Percentiles rank a stretch among this genome's conserved stretches.
These are phyloP conservation scores for Geotrichum bryndzae DNA, from an alignment of 1,139 yeast species.

Conservation along the genomic window DNA sequence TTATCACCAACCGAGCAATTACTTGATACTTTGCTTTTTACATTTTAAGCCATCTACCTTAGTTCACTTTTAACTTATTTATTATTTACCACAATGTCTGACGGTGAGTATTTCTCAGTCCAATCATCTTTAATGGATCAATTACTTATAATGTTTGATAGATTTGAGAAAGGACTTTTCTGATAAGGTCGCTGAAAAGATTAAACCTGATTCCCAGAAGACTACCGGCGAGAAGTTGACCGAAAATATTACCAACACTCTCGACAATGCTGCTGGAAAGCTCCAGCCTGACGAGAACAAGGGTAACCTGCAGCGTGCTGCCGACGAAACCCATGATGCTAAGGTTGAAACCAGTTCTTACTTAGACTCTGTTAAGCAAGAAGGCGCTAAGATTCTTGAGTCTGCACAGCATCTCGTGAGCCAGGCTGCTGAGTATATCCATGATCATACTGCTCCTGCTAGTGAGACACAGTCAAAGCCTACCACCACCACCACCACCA, in stretches of 20 bases:
- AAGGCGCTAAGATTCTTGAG: conserved; percentile 6
- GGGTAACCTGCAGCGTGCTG: conserved; percentile 59
- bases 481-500: conserved; percentile 1
- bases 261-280: conserved; percentile 57
- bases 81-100: conserved; percentile 22
- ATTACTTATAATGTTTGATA: conserved; percentile 4
- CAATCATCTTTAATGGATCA: neutral
- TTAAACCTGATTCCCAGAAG: conserved; percentile 73
- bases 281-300: conserved; percentile 60
- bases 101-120: conserved; percentile 14
- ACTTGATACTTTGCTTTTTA: no score
- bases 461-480: neutral
- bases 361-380: conserved; percentile 12
- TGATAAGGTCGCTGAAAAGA: conserved; percentile 58
- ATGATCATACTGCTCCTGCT: conserved; percentile 1
- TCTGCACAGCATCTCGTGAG: conserved; percentile 10
- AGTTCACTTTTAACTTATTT: neutral
- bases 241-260: conserved; percentile 60
- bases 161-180: conserved; percentile 69
- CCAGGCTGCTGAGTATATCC: conserved; percentile 17
- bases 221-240: conserved; percentile 57
- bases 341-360: conserved; percentile 1
- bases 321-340: conserved; percentile 41
- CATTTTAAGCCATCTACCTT: no score
- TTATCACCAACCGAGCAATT: neutral